phyloP scores from a whole-genome alignment of 805 yeast species.

The Saturnispora diversa region DNA sequence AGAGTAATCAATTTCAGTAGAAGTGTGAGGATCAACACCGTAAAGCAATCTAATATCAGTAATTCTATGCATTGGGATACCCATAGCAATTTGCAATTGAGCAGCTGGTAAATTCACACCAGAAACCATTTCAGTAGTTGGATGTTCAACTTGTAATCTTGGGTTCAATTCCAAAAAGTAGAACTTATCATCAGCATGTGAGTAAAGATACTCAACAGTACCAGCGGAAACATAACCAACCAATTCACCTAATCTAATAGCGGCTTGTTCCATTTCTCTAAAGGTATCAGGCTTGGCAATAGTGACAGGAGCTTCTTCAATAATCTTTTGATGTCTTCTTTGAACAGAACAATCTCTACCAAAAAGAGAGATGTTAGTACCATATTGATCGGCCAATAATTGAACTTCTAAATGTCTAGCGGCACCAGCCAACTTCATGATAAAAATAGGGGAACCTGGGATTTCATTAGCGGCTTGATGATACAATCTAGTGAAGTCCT shows the following conservation, averaged over 20 bases:
- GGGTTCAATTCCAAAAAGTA: conserved; percentile 96
- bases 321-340: conserved; percentile 98
- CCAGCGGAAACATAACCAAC: conserved; percentile 99
- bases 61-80: conserved; percentile 93
- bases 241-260: conserved; percentile 90
- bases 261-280: conserved; percentile 90
- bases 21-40: conserved; percentile 92
- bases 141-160: conserved; percentile 98
- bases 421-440: conserved; percentile 94
- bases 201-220: conserved; percentile 95
- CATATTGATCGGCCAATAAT: conserved; percentile 95
- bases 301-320: conserved; percentile 99
- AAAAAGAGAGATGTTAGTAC: conserved; percentile 91
- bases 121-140: conserved; percentile 98
- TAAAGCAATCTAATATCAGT: conserved; percentile 86
- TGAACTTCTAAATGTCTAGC: conserved; percentile 99
- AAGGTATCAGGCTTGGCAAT: conserved; percentile 83
- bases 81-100: conserved; percentile 98
- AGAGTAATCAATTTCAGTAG: conserved; percentile 85
- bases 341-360: conserved; percentile 99
- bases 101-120: conserved; percentile 98
- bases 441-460: conserved; percentile 97
- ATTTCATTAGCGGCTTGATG: conserved; percentile 95
- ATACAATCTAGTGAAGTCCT: conserved; percentile 67
- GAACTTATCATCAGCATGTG: conserved; percentile 88